Evolutionary conservation across 148 eudicot genomes (phyloP).

Genomic region (Persicaria tinctoria): DNA sequence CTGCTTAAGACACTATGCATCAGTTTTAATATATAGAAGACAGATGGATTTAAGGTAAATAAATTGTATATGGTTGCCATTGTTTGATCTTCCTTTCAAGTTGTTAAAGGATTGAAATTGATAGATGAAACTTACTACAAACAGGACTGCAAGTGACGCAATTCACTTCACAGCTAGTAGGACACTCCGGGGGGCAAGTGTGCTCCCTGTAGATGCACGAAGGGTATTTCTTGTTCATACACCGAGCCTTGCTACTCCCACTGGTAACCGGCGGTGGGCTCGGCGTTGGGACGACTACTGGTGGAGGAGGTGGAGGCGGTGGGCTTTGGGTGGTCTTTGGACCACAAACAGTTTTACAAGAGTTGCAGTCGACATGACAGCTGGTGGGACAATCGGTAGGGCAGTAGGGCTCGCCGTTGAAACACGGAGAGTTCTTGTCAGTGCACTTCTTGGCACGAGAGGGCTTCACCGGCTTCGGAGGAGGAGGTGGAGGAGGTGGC

Average conservation of each 20-base stretch:
- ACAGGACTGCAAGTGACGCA: constrained; percentile 45
- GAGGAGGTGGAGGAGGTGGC: not conserved
- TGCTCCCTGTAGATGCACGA: constrained; percentile 23
- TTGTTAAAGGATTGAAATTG: not conserved
- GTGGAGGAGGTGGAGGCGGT: constrained; percentile 1
- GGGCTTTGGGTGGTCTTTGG: not conserved
- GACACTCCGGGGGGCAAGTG: constrained; percentile 2
- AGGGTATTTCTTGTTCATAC: constrained; percentile 19
- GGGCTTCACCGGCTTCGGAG: constrained; percentile 1
- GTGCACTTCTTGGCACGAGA: not conserved
- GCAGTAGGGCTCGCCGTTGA: not conserved
- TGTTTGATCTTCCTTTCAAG: too few species aligned
- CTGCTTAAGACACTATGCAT: too few species aligned
- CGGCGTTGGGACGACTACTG: not conserved
- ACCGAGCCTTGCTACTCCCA: constrained; percentile 11
- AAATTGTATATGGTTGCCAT: too few species aligned
- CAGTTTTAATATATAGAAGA: too few species aligned
- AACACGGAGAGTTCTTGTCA: constrained; percentile 6
- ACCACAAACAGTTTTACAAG: not conserved
- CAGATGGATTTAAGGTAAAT: too few species aligned
- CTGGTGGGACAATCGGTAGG: constrained; percentile 10
- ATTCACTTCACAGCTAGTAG: constrained; percentile 24
- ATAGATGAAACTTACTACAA: constrained; percentile 26
- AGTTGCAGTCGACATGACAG: constrained; percentile 7
- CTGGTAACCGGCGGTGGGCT: not conserved